phyloP scores from a whole-genome alignment of 2,329 filamentous ascomycete species.

The Arthrobotrys sphaeroides region DNA sequence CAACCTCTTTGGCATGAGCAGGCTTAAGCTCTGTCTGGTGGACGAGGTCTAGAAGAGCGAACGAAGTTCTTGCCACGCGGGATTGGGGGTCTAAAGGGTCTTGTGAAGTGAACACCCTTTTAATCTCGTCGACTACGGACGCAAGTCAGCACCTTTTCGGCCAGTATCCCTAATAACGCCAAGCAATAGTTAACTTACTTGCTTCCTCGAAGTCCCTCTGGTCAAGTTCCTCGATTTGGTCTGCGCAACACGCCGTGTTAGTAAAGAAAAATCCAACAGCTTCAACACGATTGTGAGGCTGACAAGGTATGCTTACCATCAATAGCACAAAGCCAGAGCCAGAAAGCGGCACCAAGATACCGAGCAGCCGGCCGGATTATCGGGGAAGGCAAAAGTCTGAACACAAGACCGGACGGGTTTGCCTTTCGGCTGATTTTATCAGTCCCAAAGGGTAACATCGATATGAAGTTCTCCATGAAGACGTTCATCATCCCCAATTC shows the following conservation, averaged over 20 bases:
- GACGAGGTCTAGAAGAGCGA: constrained; percentile 55
- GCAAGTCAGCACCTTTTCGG: not conserved
- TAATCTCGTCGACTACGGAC: constrained; percentile 29
- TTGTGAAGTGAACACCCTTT: constrained; percentile 46
- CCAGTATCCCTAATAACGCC: not conserved
- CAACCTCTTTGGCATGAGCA: not conserved
- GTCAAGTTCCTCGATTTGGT: constrained; percentile 49
- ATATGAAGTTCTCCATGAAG: constrained; percentile 55
- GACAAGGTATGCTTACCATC: constrained; percentile 49
- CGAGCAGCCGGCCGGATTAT: constrained; percentile 55
- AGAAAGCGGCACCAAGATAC: constrained; percentile 55
- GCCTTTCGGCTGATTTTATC: constrained; percentile 57
- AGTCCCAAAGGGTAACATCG: constrained; percentile 55
- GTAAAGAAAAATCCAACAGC: constrained; percentile 43
- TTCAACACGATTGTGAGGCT: not conserved
- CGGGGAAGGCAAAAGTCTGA: constrained; percentile 55
- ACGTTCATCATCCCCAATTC: constrained; percentile 47
- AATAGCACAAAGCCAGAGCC: constrained; percentile 58
- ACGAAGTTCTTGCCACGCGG: constrained; percentile 54
- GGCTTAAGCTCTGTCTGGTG: constrained; percentile 51
- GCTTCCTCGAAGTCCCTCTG: constrained; percentile 44
- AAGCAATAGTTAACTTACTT: constrained; percentile 22
- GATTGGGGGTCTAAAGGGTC: constrained; percentile 41
- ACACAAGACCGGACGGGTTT: constrained; percentile 56
- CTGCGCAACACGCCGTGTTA: constrained; percentile 38